phyloP scores from a whole-genome alignment of 768 basidiomycete species.

The Arthromyces matolae region DNA sequence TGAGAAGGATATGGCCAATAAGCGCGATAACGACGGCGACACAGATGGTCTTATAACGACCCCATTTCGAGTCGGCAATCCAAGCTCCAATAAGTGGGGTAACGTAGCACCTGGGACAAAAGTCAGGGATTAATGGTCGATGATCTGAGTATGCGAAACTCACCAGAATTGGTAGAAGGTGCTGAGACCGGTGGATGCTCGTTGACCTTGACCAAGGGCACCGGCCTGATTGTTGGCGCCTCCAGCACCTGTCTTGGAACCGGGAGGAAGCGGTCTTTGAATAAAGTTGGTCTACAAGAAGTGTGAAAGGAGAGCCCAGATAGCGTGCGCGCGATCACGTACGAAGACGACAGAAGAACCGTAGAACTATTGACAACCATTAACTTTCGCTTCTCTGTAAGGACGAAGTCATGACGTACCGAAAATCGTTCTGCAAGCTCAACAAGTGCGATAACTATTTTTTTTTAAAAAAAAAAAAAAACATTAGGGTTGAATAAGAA shows the following conservation, averaged over 20 bases:
- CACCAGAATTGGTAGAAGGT: slow-evolving; percentile 73
- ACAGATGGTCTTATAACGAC: slow-evolving; percentile 71
- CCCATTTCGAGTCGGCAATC: slow-evolving; percentile 67
- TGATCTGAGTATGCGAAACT: slow-evolving; percentile 6
- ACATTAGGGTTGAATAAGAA: background rate
- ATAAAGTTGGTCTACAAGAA: slow-evolving; percentile 65
- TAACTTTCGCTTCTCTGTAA: background rate
- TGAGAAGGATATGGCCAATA: slow-evolving; percentile 60
- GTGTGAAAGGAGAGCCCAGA: background rate
- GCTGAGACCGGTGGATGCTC: slow-evolving; percentile 66
- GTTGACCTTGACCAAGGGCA: slow-evolving; percentile 64
- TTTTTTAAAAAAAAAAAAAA: background rate
- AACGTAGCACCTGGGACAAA: slow-evolving; percentile 54
- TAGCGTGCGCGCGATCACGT: slow-evolving; percentile 10
- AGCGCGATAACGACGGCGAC: slow-evolving; percentile 56
- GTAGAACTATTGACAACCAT: slow-evolving; percentile 31
- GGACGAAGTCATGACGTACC: slow-evolving; percentile 27
- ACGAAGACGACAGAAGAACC: slow-evolving; percentile 50
- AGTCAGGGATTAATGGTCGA: background rate
- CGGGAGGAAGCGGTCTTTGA: slow-evolving; percentile 61
- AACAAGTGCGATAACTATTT: slow-evolving; percentile 56
- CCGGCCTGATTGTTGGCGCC: slow-evolving; percentile 54
- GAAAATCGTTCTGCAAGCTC: slow-evolving; percentile 77
- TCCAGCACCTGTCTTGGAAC: slow-evolving; percentile 63
- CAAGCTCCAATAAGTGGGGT: slow-evolving; percentile 68